A percentile compares a stretch with the other conserved stretches of the same genome.
Evolutionary conservation across 345 rosid species (phyloP).

Genomic region (Linum tenue): DNA sequence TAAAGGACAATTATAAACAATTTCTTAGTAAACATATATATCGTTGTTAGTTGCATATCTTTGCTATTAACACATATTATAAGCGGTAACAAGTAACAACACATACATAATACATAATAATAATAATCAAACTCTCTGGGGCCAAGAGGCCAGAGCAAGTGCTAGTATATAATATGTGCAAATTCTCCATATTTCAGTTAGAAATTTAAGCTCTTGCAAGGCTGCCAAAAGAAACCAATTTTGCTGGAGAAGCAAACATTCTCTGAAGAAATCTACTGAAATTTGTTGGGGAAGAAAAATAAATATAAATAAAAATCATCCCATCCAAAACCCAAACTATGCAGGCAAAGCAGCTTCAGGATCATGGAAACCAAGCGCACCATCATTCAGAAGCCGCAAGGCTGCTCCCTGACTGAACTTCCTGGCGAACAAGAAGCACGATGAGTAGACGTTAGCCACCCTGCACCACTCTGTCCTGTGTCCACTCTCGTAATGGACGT

Average conservation of each 20-base stretch:
- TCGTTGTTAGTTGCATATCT: too few species aligned
- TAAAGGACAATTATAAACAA: too few species aligned
- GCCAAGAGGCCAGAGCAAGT: too few species aligned
- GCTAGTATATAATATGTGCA: too few species aligned
- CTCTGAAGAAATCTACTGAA: neutral
- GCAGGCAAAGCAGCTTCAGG: neutral
- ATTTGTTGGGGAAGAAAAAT: too few species aligned
- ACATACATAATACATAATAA: too few species aligned
- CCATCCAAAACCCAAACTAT: neutral
- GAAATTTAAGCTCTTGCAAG: too few species aligned
- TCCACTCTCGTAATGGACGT: slow-evolving; percentile 6
- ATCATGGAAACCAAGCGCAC: neutral
- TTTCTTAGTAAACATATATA: too few species aligned
- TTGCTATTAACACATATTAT: too few species aligned
- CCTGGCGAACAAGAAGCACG: slow-evolving; percentile 21
- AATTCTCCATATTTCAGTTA: too few species aligned
- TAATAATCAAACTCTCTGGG: too few species aligned
- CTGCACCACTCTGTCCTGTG: slow-evolving; percentile 11
- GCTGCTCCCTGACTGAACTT: slow-evolving; percentile 22
- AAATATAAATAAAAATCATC: neutral
- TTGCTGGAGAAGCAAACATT: neutral
- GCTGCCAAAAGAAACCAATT: neutral
- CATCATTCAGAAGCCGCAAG: slow-evolving; percentile 9
- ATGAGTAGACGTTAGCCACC: neutral
- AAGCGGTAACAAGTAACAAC: too few species aligned